Evolutionary conservation across 371 early-diverging fungal species (phyloP), one percentile per base, ranked within the genome.

Genomic region (Saksenaea oblongispora): DNA sequence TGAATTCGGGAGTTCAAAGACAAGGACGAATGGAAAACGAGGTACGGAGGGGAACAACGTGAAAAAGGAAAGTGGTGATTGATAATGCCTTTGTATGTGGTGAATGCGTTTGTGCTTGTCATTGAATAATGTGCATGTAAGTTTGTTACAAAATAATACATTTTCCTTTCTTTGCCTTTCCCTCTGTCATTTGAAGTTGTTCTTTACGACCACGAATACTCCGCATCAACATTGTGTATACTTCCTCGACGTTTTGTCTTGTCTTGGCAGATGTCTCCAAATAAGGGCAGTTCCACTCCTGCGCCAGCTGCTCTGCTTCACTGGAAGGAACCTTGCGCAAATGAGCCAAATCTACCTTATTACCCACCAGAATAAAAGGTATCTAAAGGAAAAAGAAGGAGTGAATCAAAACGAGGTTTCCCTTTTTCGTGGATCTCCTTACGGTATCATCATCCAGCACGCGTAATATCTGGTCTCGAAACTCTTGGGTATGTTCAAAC

Each of bases 211-310:
- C 63, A 27, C 62, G 54, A 42, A 67, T 67, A 54, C 63, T 62
- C 31, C 91, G 74, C 91, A 93, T 87, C 64, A 94, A 67, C 35
- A 79, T 81, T 24, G 78, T 82, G 73, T 88, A 94, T 5, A 86
- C 87, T 65, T 91, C 91, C 2, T 93, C 92, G 0, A 93, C 93
- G 67, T 94, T 92, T 42, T 81, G 81, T 65, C 90, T 69, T 18
- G 92, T 93, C 77, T 94, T 94, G 56, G 93, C 93, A 28, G 88
- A 87, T 5, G 95, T 93, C 69, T 94, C 95, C 39, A 91, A 76
- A 67, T 93, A 93, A 44, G 83, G 75, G 65, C 92, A 91, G n/a
- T 79, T 79, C 93, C 93, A 94, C 61, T 89, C 87, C 42, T 73
- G 76, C 17, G 93, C 92, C 55, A 84, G 73, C 18, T 82, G 84